Conservation (phyloP, 306 rosid genomes). For the Vigna trinervia region DNA sequence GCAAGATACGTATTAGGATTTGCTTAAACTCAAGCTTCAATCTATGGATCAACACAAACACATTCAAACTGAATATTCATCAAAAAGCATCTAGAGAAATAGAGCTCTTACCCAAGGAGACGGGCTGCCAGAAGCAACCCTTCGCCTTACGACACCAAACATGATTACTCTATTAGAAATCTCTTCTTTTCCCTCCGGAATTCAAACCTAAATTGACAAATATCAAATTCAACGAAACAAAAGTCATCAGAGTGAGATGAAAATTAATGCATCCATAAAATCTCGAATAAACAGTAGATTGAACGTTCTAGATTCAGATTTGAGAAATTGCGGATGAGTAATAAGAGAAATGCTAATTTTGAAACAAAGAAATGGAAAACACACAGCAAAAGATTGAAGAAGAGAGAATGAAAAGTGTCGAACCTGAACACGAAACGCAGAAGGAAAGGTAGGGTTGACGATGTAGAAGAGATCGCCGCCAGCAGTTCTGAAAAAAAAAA, state of each 20-base stretch:
- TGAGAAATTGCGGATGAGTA: background rate
- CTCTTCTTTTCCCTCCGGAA: slow-evolving; percentile 17
- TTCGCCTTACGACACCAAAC: slow-evolving; percentile 75
- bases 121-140: slow-evolving; percentile 71
- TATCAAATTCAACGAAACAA: slow-evolving; percentile 33
- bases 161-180: slow-evolving; percentile 30
- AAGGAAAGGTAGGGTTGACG: slow-evolving; percentile 20
- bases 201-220: slow-evolving; percentile 42
- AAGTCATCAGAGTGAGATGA: background rate
- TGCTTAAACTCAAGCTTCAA: slow-evolving; percentile 1
- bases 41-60: slow-evolving; percentile 3
- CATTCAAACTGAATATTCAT: slow-evolving; percentile 17
- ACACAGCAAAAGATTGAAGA: background rate
- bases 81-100: background rate
- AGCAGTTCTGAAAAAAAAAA: background rate
- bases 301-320: slow-evolving; percentile 37
- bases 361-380: background rate
- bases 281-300: background rate
- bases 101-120: slow-evolving; percentile 52
- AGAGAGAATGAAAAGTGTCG: background rate
- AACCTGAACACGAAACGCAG: slow-evolving; percentile 26
- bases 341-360: background rate
- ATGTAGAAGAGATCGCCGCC: slow-evolving; percentile 36
- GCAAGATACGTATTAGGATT: background rate
- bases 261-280: background rate